These are phyloP conservation scores for Saccharomyces mikatae DNA, from an alignment of 805 yeast species.

Conservation along the genomic window DNA sequence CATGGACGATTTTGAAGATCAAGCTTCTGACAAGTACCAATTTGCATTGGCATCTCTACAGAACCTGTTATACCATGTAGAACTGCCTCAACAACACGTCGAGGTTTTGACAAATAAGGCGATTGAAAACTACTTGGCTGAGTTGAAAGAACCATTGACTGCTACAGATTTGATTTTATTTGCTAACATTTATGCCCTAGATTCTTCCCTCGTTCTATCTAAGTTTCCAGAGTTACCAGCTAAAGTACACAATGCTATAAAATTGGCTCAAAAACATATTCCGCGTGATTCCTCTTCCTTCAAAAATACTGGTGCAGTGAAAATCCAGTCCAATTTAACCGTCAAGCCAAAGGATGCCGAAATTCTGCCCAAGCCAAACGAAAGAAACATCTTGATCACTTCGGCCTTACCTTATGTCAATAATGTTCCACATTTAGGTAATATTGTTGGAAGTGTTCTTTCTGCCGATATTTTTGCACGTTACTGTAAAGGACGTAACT, in stretches of 20 bases:
- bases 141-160: conserved; percentile 28
- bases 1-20: conserved; percentile 38
- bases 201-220: conserved; percentile 19
- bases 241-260: conserved; percentile 39
- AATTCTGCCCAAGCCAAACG: conserved; percentile 59
- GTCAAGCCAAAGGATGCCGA: conserved; percentile 28
- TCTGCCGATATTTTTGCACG: conserved; percentile 92
- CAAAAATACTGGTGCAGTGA: conserved; percentile 35
- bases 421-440: conserved; percentile 97
- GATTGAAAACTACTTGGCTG: conserved; percentile 24
- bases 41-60: conserved; percentile 20
- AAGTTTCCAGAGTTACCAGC: conserved; percentile 22
- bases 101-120: conserved; percentile 36
- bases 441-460: conserved; percentile 89
- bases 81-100: conserved; percentile 35
- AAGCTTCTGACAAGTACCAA: conserved; percentile 28
- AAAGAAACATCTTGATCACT: conserved; percentile 79
- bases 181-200: conserved; percentile 46
- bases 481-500: conserved; percentile 80
- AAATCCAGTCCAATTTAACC: conserved; percentile 20
- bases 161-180: conserved; percentile 53
- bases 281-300: conserved; percentile 25
- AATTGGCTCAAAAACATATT: conserved; percentile 36
- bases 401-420: conserved; percentile 97
- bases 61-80: conserved; percentile 10